These are phyloP conservation scores for Sophora flavescens DNA, from an alignment of 306 rosid species.

Conservation along the genomic window DNA sequence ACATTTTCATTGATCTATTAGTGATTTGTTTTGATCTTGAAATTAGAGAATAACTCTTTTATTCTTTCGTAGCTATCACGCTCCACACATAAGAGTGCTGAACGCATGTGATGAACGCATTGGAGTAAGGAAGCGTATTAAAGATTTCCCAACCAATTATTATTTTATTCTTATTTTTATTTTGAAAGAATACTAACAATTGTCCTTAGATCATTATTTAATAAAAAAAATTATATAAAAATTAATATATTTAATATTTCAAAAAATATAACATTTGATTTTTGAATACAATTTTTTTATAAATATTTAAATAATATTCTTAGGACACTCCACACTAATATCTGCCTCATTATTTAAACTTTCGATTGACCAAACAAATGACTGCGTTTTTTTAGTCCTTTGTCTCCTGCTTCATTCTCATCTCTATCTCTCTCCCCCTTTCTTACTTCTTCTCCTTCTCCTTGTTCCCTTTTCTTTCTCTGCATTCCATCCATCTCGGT, in stretches of 20 bases:
- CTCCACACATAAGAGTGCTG: conserved; percentile 33
- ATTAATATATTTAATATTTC: no score
- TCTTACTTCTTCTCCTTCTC: not conserved
- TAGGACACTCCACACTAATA: no score
- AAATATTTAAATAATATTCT: no score
- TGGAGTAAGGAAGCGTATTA: conserved; percentile 50
- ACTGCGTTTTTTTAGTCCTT: conserved; percentile 66
- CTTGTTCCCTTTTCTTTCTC: conserved; percentile 56
- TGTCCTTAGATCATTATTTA: no score
- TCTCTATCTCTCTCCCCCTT: conserved; percentile 25
- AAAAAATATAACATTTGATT: no score
- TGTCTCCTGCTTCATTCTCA: conserved; percentile 38
- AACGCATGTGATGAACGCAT: conserved; percentile 35
- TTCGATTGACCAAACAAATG: conserved; percentile 61
- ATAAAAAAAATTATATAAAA: no score
- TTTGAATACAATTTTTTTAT: no score
- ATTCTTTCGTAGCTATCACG: conserved; percentile 54
- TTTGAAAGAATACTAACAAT: no score
- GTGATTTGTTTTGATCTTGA: no score
- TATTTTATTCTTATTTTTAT: conserved; percentile 35
- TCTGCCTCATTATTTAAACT: conserved; percentile 67
- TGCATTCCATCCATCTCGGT: conserved; percentile 53
- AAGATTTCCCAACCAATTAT: conserved; percentile 51
- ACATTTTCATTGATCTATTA: no score
- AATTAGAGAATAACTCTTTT: no score